phyloP scores from a whole-genome alignment of 1,284 basidiomycete species.

The Apiotrichum laibachii region DNA sequence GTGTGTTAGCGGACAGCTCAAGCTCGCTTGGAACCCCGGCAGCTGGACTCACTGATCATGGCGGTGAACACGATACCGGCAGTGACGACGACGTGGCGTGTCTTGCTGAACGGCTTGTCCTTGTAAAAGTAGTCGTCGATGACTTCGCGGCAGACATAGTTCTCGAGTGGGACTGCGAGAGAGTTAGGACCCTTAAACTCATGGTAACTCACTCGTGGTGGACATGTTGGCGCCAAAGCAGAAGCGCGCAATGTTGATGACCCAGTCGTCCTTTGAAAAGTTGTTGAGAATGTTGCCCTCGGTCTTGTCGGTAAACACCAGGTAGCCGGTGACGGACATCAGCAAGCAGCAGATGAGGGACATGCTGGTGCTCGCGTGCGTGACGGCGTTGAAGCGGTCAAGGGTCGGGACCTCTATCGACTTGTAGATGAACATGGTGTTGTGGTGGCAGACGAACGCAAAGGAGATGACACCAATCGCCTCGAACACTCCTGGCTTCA shows the following conservation, averaged over 20 bases:
- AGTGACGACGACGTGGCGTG: constrained; percentile 88
- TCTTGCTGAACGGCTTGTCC: constrained; percentile 70
- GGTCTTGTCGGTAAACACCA: constrained; percentile 92
- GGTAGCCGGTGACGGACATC: constrained; percentile 85
- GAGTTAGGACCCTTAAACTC: background rate
- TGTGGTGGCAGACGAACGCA: constrained; percentile 85
- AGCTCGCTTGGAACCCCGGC: constrained; percentile 42
- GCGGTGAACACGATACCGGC: constrained; percentile 76
- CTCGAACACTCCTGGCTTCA: constrained; percentile 76
- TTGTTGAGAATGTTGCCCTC: constrained; percentile 93
- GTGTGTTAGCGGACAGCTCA: constrained; percentile 61
- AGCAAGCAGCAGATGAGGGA: constrained; percentile 77
- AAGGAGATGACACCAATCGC: constrained; percentile 95
- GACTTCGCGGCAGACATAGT: constrained; percentile 58
- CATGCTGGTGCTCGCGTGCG: constrained; percentile 81
- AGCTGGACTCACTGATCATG: constrained; percentile 77
- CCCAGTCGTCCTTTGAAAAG: constrained; percentile 70
- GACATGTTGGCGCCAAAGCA: constrained; percentile 99
- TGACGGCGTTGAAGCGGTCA: constrained; percentile 80
- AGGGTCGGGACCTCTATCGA: constrained; percentile 88
- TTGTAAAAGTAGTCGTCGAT: constrained; percentile 91
- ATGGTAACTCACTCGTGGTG: constrained; percentile 60
- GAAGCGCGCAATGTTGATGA: constrained; percentile 91
- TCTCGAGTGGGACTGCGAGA: constrained; percentile 40
- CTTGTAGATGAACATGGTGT: constrained; percentile 91